phyloP scores from a whole-genome alignment of 176 grass and related monocot species.

The Dactylis glomerata region DNA sequence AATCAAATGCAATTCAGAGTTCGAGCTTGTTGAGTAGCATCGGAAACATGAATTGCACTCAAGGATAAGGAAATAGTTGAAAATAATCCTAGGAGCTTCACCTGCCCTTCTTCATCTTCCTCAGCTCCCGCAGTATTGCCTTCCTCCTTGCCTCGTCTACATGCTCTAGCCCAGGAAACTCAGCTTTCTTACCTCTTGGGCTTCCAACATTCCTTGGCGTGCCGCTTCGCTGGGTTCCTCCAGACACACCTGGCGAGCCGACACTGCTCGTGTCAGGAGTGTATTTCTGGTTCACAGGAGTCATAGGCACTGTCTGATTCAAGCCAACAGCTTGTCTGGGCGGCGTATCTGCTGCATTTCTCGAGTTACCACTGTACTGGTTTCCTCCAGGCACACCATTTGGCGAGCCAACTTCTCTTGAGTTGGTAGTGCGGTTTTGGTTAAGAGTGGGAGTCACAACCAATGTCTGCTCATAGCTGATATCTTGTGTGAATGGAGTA shows the following conservation, averaged over 20 bases:
- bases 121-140: slow-evolving; percentile 50
- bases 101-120: slow-evolving; percentile 32
- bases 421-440: background rate
- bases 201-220: background rate
- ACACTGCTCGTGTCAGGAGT: background rate
- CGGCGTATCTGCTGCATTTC: slow-evolving; percentile 23
- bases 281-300: background rate
- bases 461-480: background rate
- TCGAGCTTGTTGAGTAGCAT: slow-evolving; percentile 11
- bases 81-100: slow-evolving; percentile 7
- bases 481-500: slow-evolving; percentile 13
- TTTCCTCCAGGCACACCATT: slow-evolving; percentile 14
- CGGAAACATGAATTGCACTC: background rate
- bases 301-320: background rate
- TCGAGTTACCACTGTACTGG: slow-evolving; percentile 10
- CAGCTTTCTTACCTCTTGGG: background rate
- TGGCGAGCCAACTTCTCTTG: slow-evolving; percentile 12
- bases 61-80: background rate
- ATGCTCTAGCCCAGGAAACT: slow-evolving; percentile 6
- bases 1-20: background rate
- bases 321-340: slow-evolving; percentile 2
- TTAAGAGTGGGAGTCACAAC: background rate
- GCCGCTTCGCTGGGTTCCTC: background rate
- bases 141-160: slow-evolving; percentile 40
- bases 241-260: background rate